Evolutionary conservation across 2,329 filamentous ascomycete genomes (phyloP).

Genomic region (Pseudogymnoascus sp.): DNA sequence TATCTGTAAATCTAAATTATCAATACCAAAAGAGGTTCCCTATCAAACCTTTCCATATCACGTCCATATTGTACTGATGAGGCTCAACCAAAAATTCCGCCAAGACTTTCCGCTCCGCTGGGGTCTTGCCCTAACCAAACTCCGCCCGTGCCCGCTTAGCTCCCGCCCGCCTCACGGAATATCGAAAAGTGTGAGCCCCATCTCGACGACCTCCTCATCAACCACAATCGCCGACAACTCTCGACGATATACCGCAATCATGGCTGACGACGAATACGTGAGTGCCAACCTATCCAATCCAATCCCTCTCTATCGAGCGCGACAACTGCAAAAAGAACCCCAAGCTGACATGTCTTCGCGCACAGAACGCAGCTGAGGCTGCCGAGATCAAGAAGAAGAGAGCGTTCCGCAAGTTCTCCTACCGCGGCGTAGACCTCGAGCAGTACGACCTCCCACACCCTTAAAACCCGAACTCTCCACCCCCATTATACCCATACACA

Average conservation of each 20-base stretch:
- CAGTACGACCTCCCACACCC: conserved; percentile 59
- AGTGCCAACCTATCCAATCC: conserved; percentile 33
- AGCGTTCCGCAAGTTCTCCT: conserved; percentile 99
- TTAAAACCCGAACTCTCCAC: neutral
- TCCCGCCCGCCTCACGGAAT: neutral
- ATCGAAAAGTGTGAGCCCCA: conserved; percentile 7
- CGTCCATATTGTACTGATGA: neutral
- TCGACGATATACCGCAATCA: conserved; percentile 46
- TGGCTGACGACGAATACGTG: conserved; percentile 76
- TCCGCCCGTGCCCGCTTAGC: conserved; percentile 6
- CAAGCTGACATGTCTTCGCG: conserved; percentile 29
- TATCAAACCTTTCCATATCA: neutral
- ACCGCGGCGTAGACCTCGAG: conserved; percentile 98
- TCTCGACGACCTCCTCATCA: conserved; percentile 9
- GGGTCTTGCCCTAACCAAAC: conserved; percentile 5
- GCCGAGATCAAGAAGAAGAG: conserved; percentile 99
- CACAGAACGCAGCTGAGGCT: conserved; percentile 91
- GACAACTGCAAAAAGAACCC: neutral
- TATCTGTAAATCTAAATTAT: neutral
- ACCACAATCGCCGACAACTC: conserved; percentile 16
- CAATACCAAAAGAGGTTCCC: neutral
- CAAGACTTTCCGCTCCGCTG: conserved; percentile 9
- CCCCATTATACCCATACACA: conserved; percentile 13
- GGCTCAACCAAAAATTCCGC: neutral
- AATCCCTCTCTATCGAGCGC: neutral